Percentiles rank a stretch among this genome's conserved stretches.
Conservation (phyloP, 1,139 yeast species). For the Zygosaccharomyces sapae region DNA sequence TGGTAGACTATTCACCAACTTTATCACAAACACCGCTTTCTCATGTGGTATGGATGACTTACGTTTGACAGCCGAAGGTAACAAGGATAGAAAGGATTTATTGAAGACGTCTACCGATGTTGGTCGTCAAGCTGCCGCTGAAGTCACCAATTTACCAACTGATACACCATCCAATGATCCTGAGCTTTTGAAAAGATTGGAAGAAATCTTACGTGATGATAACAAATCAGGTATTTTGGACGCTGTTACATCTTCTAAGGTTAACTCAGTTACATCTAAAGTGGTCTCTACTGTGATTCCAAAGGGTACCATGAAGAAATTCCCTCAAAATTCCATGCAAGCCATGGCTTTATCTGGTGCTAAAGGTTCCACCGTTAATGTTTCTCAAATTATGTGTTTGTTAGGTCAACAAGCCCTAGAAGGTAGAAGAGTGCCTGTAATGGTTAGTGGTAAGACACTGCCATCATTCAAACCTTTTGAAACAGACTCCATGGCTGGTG, state of each 20-base stretch:
- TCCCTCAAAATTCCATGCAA: constrained; percentile 97
- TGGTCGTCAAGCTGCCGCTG: constrained; percentile 90
- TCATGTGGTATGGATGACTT: constrained; percentile 99
- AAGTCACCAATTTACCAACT: constrained; percentile 77
- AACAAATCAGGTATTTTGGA: constrained; percentile 88
- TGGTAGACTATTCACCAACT: constrained; percentile 92
- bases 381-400: constrained; percentile 98
- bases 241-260: constrained; percentile 93
- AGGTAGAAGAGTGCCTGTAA: constrained; percentile 98
- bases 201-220: constrained; percentile 93
- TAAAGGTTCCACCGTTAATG: constrained; percentile 97
- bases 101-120: constrained; percentile 70
- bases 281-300: constrained; percentile 96
- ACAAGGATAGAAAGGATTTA: constrained; percentile 80
- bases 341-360: constrained; percentile 99
- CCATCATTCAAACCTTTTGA: constrained; percentile 97
- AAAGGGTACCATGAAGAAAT: constrained; percentile 88
- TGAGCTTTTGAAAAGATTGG: constrained; percentile 83
- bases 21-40: constrained; percentile 86
- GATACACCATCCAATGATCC: constrained; percentile 54
- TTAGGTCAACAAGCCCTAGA: constrained; percentile 98
- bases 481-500: constrained; percentile 98
- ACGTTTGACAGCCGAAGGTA: constrained; percentile 87
- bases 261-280: constrained; percentile 83
- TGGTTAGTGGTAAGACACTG: constrained; percentile 96